A percentile compares a stretch with the other conserved stretches of the same genome.
These are phyloP conservation scores for Agrocybe praecox DNA, from an alignment of 768 basidiomycete species.

Conservation along the genomic window DNA sequence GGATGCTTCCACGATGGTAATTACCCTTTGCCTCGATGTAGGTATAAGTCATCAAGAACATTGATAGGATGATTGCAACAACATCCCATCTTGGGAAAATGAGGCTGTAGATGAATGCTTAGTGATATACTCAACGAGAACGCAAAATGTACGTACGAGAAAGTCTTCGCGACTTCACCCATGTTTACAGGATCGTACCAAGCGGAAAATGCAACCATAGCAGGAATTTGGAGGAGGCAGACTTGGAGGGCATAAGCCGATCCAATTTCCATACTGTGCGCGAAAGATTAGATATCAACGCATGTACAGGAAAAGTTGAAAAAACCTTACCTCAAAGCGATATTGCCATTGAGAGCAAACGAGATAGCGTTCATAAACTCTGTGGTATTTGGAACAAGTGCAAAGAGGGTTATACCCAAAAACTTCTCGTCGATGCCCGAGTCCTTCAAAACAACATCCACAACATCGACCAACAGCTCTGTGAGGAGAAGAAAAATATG, in stretches of 20 bases:
- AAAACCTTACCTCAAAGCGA: slow-evolving; percentile 81
- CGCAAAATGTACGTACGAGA: slow-evolving; percentile 69
- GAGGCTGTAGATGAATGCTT: slow-evolving; percentile 51
- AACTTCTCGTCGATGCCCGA: slow-evolving; percentile 98
- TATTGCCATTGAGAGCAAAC: slow-evolving; percentile 95
- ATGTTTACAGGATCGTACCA: slow-evolving; percentile 88
- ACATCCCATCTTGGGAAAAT: slow-evolving; percentile 99
- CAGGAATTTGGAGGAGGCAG: slow-evolving; percentile 95
- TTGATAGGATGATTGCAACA: slow-evolving; percentile 89
- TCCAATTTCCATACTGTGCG: slow-evolving; percentile 93
- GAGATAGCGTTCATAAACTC: slow-evolving; percentile 99
- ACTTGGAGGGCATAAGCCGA: slow-evolving; percentile 99
- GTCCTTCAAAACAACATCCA: slow-evolving; percentile 88
- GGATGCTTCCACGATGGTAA: slow-evolving; percentile 95
- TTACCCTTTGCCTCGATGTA: slow-evolving; percentile 99
- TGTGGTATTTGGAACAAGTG: slow-evolving; percentile 96
- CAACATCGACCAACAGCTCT: slow-evolving; percentile 95
- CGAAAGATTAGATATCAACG: neutral
- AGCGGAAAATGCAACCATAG: slow-evolving; percentile 98
- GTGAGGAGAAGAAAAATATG: neutral
- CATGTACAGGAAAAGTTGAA: neutral
- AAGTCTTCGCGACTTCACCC: slow-evolving; percentile 86
- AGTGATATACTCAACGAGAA: neutral
- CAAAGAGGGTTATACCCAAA: slow-evolving; percentile 94
- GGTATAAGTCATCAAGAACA: slow-evolving; percentile 98